Conservation (phyloP, 2,329 filamentous ascomycete species). For the Sphaerostilbella broomeana region DNA sequence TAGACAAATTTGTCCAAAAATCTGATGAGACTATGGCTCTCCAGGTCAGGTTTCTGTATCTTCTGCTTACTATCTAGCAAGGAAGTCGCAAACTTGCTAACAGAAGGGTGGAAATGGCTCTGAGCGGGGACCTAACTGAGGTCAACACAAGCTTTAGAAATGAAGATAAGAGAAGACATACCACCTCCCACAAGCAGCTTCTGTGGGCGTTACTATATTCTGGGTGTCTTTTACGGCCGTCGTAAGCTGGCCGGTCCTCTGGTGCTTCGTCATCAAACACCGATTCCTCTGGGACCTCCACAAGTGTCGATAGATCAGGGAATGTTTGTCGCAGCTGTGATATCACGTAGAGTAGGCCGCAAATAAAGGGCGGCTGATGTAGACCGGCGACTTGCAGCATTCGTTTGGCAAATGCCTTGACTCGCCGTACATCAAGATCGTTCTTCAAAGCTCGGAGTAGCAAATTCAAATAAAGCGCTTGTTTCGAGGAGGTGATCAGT, state of each 20-base stretch:
- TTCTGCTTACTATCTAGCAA: conserved; percentile 63
- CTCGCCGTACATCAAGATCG: conserved; percentile 81
- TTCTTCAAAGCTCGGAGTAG: conserved; percentile 82
- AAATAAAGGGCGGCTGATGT: conserved; percentile 88
- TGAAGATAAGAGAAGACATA: conserved; percentile 35
- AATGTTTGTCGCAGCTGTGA: conserved; percentile 74
- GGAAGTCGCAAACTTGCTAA: conserved; percentile 71
- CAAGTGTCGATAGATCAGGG: conserved; percentile 68
- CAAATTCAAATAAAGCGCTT: conserved; percentile 89
- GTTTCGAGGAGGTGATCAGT: conserved; percentile 84
- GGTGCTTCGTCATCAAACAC: conserved; percentile 57
- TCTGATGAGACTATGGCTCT: conserved; percentile 83
- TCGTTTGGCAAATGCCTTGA: conserved; percentile 94
- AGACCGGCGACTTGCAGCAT: conserved; percentile 80
- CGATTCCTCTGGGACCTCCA: conserved; percentile 73
- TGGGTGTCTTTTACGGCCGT: conserved; percentile 85
- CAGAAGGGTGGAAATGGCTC: conserved; percentile 86
- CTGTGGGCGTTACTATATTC: conserved; percentile 89
- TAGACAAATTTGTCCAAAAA: conserved; percentile 99
- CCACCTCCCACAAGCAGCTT: conserved; percentile 87
- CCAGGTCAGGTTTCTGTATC: conserved; percentile 82
- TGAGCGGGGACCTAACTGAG: conserved; percentile 28
- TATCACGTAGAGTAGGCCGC: conserved; percentile 85
- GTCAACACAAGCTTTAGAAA: conserved; percentile 16
- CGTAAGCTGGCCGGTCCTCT: conserved; percentile 50